Percentiles rank a stretch among this genome's conserved stretches.
phyloP scores from a whole-genome alignment of 768 basidiomycete species.

The Lactarius hengduanensis region DNA sequence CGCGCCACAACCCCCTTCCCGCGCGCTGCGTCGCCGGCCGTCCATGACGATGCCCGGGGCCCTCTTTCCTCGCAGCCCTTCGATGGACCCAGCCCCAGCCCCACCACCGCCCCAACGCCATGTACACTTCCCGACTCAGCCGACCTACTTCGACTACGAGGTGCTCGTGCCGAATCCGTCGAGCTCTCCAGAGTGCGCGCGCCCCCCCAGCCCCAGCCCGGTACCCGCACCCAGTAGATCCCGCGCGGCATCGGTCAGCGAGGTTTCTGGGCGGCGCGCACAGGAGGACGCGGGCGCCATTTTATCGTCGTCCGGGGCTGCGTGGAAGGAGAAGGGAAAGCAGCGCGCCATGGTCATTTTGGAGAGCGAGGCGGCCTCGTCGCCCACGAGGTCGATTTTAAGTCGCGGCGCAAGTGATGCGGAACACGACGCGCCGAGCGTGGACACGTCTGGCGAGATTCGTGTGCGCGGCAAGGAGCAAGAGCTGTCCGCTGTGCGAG shows the following conservation, averaged over 20 bases:
- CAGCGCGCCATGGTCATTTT: conserved; percentile 22
- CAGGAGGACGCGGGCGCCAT: background rate
- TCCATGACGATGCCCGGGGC: conserved; percentile 76
- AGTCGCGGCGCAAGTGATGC: background rate
- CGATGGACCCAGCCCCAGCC: conserved; percentile 46
- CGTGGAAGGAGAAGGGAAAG: conserved; percentile 35
- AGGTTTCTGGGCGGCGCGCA: background rate
- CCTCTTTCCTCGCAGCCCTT: conserved; percentile 70
- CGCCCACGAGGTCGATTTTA: conserved; percentile 9
- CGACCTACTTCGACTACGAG: conserved; percentile 18
- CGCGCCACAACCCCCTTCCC: conserved; percentile 36
- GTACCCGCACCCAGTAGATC: background rate
- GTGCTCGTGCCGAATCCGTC: conserved; percentile 21
- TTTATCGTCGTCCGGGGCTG: conserved; percentile 13
- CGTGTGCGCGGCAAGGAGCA: conserved; percentile 58
- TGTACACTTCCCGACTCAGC: conserved; percentile 40
- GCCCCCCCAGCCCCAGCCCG: background rate
- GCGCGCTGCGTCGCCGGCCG: conserved; percentile 39
- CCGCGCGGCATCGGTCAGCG: conserved; percentile 11
- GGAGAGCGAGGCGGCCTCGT: background rate
- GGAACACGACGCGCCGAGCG: conserved; percentile 23
- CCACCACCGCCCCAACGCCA: conserved; percentile 33
- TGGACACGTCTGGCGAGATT: conserved; percentile 45
- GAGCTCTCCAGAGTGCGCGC: conserved; percentile 12
- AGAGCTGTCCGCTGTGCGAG: conserved; percentile 57